Evolutionary conservation across 805 yeast genomes (phyloP), one percentile per base, ranked within the genome.

Genomic region (Ogataea minuta): DNA sequence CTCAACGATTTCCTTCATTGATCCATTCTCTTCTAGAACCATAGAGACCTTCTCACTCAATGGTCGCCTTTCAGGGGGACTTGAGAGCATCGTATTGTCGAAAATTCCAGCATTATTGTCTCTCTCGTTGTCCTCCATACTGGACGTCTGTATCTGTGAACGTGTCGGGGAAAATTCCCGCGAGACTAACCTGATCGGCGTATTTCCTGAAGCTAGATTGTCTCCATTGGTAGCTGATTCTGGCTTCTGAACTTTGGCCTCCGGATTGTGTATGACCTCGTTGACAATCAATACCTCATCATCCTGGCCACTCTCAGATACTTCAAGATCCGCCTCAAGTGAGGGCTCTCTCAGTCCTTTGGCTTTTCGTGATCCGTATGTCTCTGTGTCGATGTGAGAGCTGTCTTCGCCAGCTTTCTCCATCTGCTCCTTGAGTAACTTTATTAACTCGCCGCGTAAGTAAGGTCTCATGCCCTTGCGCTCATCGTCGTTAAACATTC

Each of bases 361-460:
- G 11, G 28, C 31, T 20, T 31, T 26, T 11, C 34, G 23, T 24
- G 32, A 15, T 20, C 31, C 39, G 27, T 53, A 45, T 12, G 56
- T 53, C 14, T 44, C 35, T n/a, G 34, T 44, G 2, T 66, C 66
- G 23, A 62, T 37, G 16, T 34, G 37, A 9, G 50, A 40, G 4
- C 38, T 27, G 45, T 57, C 58, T 9, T 50, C 56, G 2, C 62
- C 62, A 2, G 31, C 27, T 9, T 13, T 25, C 10, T 34, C 31
- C 1, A 60, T 61, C 38, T 64, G 67, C 6, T 46, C 31, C 33
- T 46, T 54, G 24, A 64, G 45, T 12, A 62, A 36, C 2, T 48
- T 32, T 7, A 64, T 23, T 23, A 64, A 36, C 5, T 31, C 34
- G 3, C 47, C 47, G 19, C 68, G 39, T 13, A 62, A 34, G 10